Base-by-base conservation (phyloP, 208 protist species). In the Trypanosoma theileri region DNA sequence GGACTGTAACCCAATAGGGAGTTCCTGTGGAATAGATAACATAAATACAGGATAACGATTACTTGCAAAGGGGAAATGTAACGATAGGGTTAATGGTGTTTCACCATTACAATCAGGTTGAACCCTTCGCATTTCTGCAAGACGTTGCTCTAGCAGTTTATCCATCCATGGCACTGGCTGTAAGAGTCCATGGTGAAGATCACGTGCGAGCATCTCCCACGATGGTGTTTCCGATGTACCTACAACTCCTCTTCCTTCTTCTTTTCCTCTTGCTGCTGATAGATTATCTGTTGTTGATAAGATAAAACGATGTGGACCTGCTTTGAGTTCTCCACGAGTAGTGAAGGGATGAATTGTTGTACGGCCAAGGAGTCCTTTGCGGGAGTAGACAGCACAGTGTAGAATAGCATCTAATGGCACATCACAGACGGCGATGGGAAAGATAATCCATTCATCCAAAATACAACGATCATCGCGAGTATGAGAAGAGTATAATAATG, bases 341-440 rank as follows among this genome's bases (percentile, higher is more conserved):
- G 69, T 75, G 44, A 84, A 87, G 28, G 67, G 76, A 58, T 84
- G 72, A 67, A 85, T 83, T 6, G 48, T 19, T 50, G 66, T 66
- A 53, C 35, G 26, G 26, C 73, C 73, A 16, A 81, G 44, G 24
- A 73, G 73, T 12, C 41, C 66, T 40, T 26, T 21, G 60, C 57
- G 71, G 40, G 60, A 58, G 50, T 67, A 71, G 19, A 95, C 74
- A 24, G 63, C 78, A 55, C 89, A 85, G 17, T 69, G 62, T 19
- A 97, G 65, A 31, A 64, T 56, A 8, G 91, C 84, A 68, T 96
- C 89, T 3, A 94, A 69, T 21, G 93, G 93, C 54, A 98, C 48
- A 54, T 96, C 89, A 60, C 81, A 73, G 53, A 97, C 73, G 51
- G 80, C 71, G 13, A 98, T 75, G 7, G 93, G 92, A 12, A 98